Conservation (phyloP, 2,329 filamentous ascomycete species). For the Colletotrichum ledebouriae region DNA sequence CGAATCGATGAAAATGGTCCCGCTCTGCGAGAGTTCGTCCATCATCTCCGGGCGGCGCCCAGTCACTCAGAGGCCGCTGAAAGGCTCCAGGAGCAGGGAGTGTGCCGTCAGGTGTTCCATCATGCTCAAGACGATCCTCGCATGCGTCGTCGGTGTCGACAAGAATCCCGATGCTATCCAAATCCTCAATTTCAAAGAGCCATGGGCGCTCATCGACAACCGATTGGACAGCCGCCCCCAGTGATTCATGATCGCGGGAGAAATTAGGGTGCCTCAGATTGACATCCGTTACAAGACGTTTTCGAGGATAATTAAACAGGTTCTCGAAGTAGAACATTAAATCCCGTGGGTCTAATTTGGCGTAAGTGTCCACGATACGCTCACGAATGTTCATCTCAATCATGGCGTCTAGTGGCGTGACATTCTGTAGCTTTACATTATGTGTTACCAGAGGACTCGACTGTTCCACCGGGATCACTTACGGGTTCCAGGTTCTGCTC, state of each 20-base stretch:
- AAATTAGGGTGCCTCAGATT: constrained; percentile 57
- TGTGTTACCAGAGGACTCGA: constrained; percentile 1
- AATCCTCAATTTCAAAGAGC: constrained; percentile 47
- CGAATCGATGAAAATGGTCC: constrained; percentile 7
- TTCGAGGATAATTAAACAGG: constrained; percentile 60
- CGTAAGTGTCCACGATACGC: constrained; percentile 59
- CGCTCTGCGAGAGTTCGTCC: constrained; percentile 46
- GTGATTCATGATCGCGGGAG: constrained; percentile 60
- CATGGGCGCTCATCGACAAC: constrained; percentile 55
- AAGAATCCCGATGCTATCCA: constrained; percentile 55
- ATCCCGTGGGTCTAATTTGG: constrained; percentile 64
- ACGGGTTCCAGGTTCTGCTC: constrained; percentile 54
- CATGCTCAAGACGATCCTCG: constrained; percentile 52
- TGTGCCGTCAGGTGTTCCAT: constrained; percentile 55
- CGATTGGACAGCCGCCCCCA: constrained; percentile 55
- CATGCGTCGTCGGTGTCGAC: constrained; percentile 56
- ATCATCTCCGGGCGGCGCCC: constrained; percentile 58
- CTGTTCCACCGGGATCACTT: constrained; percentile 39
- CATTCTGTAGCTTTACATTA: constrained; percentile 17
- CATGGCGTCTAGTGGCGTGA: constrained; percentile 35
- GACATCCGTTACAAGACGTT: constrained; percentile 59
- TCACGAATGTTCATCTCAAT: constrained; percentile 42
- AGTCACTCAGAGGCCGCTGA: constrained; percentile 51
- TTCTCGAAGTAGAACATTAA: constrained; percentile 64
- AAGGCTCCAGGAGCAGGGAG: constrained; percentile 50